A percentile compares a stretch with the other conserved stretches of the same genome.
Conservation (phyloP, 1,284 basidiomycete species). For the Meripilus lineatus region DNA sequence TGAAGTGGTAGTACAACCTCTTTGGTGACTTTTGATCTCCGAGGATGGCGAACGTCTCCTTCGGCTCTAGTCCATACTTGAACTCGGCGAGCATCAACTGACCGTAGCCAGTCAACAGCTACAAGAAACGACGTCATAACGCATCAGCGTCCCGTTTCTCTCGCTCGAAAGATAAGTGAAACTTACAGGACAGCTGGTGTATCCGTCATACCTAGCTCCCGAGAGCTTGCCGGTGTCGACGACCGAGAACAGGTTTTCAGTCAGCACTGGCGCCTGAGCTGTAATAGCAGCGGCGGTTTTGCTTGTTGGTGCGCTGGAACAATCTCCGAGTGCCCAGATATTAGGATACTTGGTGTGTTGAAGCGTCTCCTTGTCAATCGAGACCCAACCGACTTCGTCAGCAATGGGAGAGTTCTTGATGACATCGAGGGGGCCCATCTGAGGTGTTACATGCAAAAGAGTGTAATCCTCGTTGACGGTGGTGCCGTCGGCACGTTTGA, state of each 20-base stretch:
- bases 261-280: conserved; percentile 87
- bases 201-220: conserved; percentile 73
- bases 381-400: conserved; percentile 84
- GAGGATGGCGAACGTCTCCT: conserved; percentile 78
- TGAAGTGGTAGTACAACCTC: conserved; percentile 86
- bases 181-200: conserved; percentile 79
- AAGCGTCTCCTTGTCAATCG: conserved; percentile 78
- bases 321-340: conserved; percentile 89
- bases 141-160: too few species aligned
- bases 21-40: conserved; percentile 69
- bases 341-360: conserved; percentile 84
- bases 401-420: conserved; percentile 79
- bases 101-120: conserved; percentile 82
- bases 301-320: conserved; percentile 87
- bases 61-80: conserved; percentile 81
- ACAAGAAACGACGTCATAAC: conserved; percentile 15
- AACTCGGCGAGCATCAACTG: conserved; percentile 90
- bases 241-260: conserved; percentile 81
- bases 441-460: conserved; percentile 84
- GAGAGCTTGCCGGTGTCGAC: conserved; percentile 70
- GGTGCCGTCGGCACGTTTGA: conserved; percentile 65
- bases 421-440: conserved; percentile 84
- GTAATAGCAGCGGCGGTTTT: conserved; percentile 97
- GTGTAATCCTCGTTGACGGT: conserved; percentile 75
- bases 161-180: too few species aligned